These are phyloP conservation scores for Neobulgaria alba DNA, from an alignment of 2,329 filamentous ascomycete species.

Conservation along the genomic window DNA sequence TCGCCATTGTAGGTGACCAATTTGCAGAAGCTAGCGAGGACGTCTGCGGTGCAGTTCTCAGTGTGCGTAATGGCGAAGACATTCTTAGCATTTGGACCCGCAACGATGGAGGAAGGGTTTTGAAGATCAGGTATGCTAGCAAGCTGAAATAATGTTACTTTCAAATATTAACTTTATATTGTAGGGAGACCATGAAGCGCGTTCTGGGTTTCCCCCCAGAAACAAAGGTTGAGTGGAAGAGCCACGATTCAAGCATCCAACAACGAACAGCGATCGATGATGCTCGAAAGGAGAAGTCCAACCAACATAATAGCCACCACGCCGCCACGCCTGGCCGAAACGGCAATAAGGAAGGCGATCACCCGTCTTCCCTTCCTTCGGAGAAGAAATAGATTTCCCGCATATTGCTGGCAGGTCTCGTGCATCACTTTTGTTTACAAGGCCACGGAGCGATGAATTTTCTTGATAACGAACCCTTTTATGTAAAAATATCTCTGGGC, in stretches of 20 bases:
- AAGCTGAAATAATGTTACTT: neutral
- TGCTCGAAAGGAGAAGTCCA: constrained; percentile 75
- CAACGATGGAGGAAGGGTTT: constrained; percentile 83
- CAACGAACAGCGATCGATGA: constrained; percentile 87
- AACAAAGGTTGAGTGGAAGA: constrained; percentile 91
- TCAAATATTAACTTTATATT: constrained; percentile 10
- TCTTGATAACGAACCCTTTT: constrained; percentile 11
- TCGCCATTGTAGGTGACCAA: constrained; percentile 88
- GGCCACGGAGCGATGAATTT: constrained; percentile 14
- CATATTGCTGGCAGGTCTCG: constrained; percentile 6
- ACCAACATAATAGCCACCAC: constrained; percentile 35
- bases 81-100: constrained; percentile 97
- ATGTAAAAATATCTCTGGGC: constrained; percentile 26
- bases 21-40: constrained; percentile 90
- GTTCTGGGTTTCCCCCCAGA: constrained; percentile 78
- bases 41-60: constrained; percentile 89
- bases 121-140: constrained; percentile 79
- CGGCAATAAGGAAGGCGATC: constrained; percentile 19
- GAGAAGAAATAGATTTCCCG: constrained; percentile 22
- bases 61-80: constrained; percentile 90
- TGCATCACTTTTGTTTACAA: too few species aligned
- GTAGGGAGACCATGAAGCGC: constrained; percentile 87
- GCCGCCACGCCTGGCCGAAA: constrained; percentile 17
- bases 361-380: constrained; percentile 10
- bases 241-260: constrained; percentile 90